Conservation (phyloP, 176 grass and related monocot species). For the Elymus sibiricus region DNA sequence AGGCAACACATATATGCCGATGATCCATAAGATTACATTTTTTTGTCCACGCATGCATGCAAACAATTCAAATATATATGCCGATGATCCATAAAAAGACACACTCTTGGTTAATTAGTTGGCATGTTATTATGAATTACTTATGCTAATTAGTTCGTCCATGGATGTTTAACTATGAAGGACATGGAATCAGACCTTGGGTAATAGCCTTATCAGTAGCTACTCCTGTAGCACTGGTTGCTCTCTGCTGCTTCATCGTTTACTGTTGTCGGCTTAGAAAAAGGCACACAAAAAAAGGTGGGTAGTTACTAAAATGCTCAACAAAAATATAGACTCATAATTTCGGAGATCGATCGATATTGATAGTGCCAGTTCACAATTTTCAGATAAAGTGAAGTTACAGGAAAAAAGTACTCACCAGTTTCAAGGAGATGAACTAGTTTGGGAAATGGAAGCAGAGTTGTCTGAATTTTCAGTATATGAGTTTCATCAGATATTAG, state of each 20-base stretch:
- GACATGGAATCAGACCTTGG: not conserved
- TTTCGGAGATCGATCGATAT: not conserved
- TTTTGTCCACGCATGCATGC: not conserved
- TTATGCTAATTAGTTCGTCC: not conserved
- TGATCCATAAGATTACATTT: too few relatives aligned
- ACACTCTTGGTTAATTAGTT: not conserved
- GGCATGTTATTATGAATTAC: not conserved
- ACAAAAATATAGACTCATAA: not conserved
- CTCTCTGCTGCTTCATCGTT: not conserved
- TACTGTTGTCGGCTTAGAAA: not conserved
- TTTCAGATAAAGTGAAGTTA: not conserved
- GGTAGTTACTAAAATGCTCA: not conserved
- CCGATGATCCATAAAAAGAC: too few relatives aligned
- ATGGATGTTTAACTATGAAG: not conserved
- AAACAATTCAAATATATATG: not conserved
- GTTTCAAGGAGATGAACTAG: not conserved
- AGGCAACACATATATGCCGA: not conserved
- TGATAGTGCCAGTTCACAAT: not conserved
- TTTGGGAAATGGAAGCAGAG: not conserved
- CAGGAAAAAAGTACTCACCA: not conserved
- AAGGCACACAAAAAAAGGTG: not conserved
- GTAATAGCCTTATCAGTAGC: not conserved
- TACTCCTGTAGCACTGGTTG: not conserved
- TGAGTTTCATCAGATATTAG: not conserved
- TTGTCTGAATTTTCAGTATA: not conserved